phyloP scores from a whole-genome alignment of 2,329 filamentous ascomycete species.

The Neospermospora avenae region DNA sequence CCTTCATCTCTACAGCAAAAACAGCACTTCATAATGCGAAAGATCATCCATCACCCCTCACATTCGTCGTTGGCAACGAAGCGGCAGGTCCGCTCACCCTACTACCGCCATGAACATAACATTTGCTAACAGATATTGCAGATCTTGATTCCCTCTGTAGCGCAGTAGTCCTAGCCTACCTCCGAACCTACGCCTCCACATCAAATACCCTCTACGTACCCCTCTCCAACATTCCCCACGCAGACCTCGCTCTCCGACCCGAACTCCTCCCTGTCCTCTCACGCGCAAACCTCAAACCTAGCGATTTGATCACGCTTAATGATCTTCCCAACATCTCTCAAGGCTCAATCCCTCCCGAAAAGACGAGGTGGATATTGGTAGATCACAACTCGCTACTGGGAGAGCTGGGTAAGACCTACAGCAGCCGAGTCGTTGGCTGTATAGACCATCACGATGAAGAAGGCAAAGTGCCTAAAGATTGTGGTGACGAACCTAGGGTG shows the following conservation, averaged over 20 bases:
- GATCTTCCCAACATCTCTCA: slow-evolving; percentile 46
- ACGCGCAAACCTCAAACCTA: slow-evolving; percentile 53
- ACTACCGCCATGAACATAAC: background rate
- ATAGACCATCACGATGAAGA: slow-evolving; percentile 83
- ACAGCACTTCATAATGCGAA: slow-evolving; percentile 42
- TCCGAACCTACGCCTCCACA: slow-evolving; percentile 55
- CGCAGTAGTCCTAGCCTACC: slow-evolving; percentile 70
- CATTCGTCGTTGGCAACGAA: slow-evolving; percentile 65
- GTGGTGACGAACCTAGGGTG: slow-evolving; percentile 52
- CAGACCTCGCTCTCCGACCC: slow-evolving; percentile 67
- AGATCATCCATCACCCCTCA: slow-evolving; percentile 47
- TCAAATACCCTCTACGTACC: slow-evolving; percentile 60
- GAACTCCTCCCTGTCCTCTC: slow-evolving; percentile 66
- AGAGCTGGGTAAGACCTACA: slow-evolving; percentile 51
- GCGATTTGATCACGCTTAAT: slow-evolving; percentile 63
- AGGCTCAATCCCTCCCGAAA: slow-evolving; percentile 39
- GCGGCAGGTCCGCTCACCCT: slow-evolving; percentile 51
- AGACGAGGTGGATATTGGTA: slow-evolving; percentile 69
- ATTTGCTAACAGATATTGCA: slow-evolving; percentile 32
- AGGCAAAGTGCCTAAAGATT: slow-evolving; percentile 44
- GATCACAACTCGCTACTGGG: slow-evolving; percentile 77
- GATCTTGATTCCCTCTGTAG: slow-evolving; percentile 80
- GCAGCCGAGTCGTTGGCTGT: slow-evolving; percentile 55
- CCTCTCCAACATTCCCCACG: slow-evolving; percentile 65
- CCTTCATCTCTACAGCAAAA: slow-evolving; percentile 51